Percentiles rank a stretch among this genome's conserved stretches.
Conservation (phyloP, 306 rosid genomes). For the Inga oerstediana region DNA sequence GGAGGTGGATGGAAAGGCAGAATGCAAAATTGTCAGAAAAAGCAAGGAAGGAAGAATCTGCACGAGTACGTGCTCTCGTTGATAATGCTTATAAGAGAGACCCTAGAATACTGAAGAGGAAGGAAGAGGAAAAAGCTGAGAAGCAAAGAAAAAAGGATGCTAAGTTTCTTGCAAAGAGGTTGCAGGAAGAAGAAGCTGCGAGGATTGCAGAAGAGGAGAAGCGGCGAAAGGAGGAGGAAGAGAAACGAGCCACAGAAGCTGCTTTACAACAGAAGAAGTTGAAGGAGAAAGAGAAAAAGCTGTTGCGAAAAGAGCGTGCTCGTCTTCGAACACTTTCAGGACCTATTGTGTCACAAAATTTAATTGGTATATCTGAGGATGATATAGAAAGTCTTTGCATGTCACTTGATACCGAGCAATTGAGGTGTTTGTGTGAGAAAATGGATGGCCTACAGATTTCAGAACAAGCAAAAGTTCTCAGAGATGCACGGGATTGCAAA, state of each 20-base stretch:
- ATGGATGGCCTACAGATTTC: conserved; percentile 60
- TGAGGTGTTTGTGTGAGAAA: conserved; percentile 74
- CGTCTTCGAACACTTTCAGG: conserved; percentile 81
- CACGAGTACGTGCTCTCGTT: conserved; percentile 78
- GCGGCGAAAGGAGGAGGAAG: conserved; percentile 77
- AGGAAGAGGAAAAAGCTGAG: conserved; percentile 86
- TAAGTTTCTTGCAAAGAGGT: conserved; percentile 69
- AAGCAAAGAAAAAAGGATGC: conserved; percentile 92
- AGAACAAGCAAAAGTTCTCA: conserved; percentile 62
- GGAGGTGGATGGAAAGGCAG: conserved; percentile 99
- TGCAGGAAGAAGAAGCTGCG: conserved; percentile 93
- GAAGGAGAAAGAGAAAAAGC: conserved; percentile 95
- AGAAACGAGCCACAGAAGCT: conserved; percentile 73
- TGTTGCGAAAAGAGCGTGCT: conserved; percentile 87
- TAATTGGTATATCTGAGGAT: conserved; percentile 63
- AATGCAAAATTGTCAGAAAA: conserved; percentile 89
- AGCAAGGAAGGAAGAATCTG: conserved; percentile 94
- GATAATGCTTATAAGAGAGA: conserved; percentile 95
- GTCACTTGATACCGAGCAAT: conserved; percentile 61
- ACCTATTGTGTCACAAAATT: conserved; percentile 49
- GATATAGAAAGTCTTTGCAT: conserved; percentile 84
- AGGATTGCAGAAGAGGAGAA: conserved; percentile 88
- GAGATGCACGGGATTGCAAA: conserved; percentile 52
- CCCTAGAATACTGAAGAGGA: conserved; percentile 85
- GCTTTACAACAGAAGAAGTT: conserved; percentile 77